Evolutionary conservation across 345 rosid species (phyloP).

Genomic region (Hypericum perforatum): DNA sequence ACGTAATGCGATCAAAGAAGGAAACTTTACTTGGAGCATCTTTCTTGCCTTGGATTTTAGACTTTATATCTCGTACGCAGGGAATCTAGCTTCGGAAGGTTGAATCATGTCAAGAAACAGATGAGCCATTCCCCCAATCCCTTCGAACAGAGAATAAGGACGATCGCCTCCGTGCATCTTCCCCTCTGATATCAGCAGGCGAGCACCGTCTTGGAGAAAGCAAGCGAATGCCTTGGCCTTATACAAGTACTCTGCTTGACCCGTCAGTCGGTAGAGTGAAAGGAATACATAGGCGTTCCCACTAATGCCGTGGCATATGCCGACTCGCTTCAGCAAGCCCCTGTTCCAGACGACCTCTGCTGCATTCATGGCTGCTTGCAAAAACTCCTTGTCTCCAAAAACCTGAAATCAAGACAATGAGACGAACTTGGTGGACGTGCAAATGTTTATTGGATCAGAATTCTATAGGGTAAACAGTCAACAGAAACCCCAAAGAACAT

Average conservation of each 20-base stretch:
- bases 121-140: slow-evolving; percentile 53
- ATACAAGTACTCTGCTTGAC: slow-evolving; percentile 32
- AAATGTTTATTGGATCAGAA: too few species aligned
- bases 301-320: slow-evolving; percentile 66
- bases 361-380: slow-evolving; percentile 55
- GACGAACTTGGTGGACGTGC: too few species aligned
- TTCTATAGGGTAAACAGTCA: too few species aligned
- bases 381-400: slow-evolving; percentile 42
- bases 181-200: slow-evolving; percentile 35
- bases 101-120: slow-evolving; percentile 48
- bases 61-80: slow-evolving; percentile 42
- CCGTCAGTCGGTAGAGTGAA: slow-evolving; percentile 44
- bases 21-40: too few species aligned
- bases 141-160: slow-evolving; percentile 52
- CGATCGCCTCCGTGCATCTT: slow-evolving; percentile 64
- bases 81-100: slow-evolving; percentile 47
- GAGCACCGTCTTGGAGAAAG: slow-evolving; percentile 50
- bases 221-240: slow-evolving; percentile 56
- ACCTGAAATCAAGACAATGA: slow-evolving; percentile 23
- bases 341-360: slow-evolving; percentile 57
- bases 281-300: slow-evolving; percentile 55
- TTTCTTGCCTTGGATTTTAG: too few species aligned
- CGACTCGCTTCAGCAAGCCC: slow-evolving; percentile 62
- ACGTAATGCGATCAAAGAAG: too few species aligned
- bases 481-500: too few species aligned